Evolutionary conservation across 129 eudicot species (phyloP), one percentile per base, ranked within the genome.

Genomic region (Solidago caesia): DNA sequence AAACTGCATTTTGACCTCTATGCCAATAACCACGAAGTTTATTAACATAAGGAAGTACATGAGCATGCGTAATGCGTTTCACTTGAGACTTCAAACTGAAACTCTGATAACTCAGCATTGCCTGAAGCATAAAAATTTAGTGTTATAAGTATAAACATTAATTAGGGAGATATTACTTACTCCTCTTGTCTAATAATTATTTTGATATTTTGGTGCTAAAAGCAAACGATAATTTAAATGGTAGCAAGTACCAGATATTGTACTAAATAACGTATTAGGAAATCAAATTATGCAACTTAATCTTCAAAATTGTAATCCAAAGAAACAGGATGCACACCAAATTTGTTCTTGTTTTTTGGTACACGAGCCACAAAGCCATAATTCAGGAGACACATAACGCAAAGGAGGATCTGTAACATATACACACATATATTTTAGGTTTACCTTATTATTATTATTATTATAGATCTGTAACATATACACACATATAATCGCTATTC

Each of bases 21-120:
- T 67, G 46, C 84, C 81, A 80, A 72, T 49, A 65, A 60, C 67
- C 82, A 42, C 79, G 77, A 66, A 84, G 87, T 63, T 71, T 79
- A 67, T 84, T 79, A 59, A 84, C 84, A 48, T 79, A 79, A 48
- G 75, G 66, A 82, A 82, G 82, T 48, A 72, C 63, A 64, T 60
- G 26, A 64, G 66, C 33, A 59, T 5, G 67, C n/a, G n/a, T n/a
- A n/a, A n/a, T n/a, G n/a, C 67, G 43, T 7, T 27, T 77, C 69
- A 59, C 43, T 68, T 61, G 86, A 67, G 11, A 67, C 64, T 44
- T 77, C 61, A 57, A 64, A 44, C 47, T 74, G 75, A 6, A 75
- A 58, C 53, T 79, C 81, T 4, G 68, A 63, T 63, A 63, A 0
- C 46, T 39, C 11, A 39, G 64, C 43, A 78, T n/a, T 58, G 47